These are phyloP conservation scores for Periconia sp. DNA, from an alignment of 2,329 filamentous ascomycete genomes.

Conservation along the genomic window DNA sequence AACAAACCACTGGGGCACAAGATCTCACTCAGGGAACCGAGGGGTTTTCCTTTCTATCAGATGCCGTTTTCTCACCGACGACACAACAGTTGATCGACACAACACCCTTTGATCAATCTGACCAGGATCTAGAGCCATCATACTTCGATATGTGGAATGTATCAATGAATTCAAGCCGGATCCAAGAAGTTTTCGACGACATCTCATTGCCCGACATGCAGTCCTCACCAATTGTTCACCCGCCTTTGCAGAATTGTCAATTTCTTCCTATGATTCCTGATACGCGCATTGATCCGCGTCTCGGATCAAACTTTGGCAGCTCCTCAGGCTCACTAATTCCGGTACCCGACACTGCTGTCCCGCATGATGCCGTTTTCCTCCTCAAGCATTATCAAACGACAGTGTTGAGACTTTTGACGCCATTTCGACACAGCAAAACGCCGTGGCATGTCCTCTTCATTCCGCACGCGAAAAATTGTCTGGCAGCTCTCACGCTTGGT, in stretches of 20 bases:
- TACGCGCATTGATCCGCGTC: background rate
- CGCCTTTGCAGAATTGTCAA: background rate
- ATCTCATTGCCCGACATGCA: background rate
- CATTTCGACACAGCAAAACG: conserved; percentile 45
- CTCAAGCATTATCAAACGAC: conserved; percentile 48
- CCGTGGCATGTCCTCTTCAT: conserved; percentile 54
- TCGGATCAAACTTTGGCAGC: no score
- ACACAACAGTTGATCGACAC: conserved; percentile 11
- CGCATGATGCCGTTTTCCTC: conserved; percentile 45
- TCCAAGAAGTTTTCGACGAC: conserved; percentile 14
- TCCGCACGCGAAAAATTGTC: conserved; percentile 49
- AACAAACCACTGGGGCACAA: background rate
- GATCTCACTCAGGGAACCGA: background rate
- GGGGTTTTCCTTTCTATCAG: background rate
- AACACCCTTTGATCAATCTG: conserved; percentile 11
- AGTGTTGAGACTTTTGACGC: conserved; percentile 40
- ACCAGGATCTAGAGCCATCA: background rate
- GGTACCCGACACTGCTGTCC: conserved; percentile 4
- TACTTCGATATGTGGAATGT: background rate
- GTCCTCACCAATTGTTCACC: background rate
- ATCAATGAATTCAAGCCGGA: conserved; percentile 1
- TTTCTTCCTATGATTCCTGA: background rate
- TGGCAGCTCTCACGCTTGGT: conserved; percentile 52
- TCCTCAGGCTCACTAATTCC: background rate
- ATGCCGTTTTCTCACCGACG: conserved; percentile 8